Percentiles rank a stretch among this genome's conserved stretches.
phyloP scores from a whole-genome alignment of 1,284 basidiomycete genomes.

The Cystobasidium slooffiae region DNA sequence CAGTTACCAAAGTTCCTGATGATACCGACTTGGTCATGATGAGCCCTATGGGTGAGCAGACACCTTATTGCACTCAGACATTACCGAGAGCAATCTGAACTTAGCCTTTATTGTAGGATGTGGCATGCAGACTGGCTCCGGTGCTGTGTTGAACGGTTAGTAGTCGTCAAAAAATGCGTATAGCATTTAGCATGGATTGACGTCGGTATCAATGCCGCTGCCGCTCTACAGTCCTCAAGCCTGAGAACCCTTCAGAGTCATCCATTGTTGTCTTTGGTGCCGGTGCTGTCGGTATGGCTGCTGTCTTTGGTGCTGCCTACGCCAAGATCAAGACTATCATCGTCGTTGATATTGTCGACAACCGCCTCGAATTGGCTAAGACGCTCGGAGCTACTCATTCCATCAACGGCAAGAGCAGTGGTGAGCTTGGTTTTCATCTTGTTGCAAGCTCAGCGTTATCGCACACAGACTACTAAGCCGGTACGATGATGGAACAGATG shows the following conservation, averaged over 20 bases:
- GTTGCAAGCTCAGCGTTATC: not conserved
- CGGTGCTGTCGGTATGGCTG: slow-evolving; percentile 51
- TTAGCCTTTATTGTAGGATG: not conserved
- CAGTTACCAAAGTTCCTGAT: slow-evolving; percentile 41
- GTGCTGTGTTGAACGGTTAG: slow-evolving; percentile 30
- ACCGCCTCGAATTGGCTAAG: slow-evolving; percentile 47
- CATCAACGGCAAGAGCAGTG: slow-evolving; percentile 44
- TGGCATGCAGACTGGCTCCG: slow-evolving; percentile 31
- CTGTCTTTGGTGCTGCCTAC: slow-evolving; percentile 49
- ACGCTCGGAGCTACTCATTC: slow-evolving; percentile 48
- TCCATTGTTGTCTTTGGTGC: slow-evolving; percentile 49
- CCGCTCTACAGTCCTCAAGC: slow-evolving; percentile 44
- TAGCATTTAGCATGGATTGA: too few relatives aligned
- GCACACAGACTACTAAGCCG: slow-evolving; percentile 36
- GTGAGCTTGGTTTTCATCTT: slow-evolving; percentile 14
- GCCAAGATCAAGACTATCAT: slow-evolving; percentile 49
- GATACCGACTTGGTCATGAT: slow-evolving; percentile 46
- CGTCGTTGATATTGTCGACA: slow-evolving; percentile 50
- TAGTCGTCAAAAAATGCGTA: too few relatives aligned
- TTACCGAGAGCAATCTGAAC: not conserved
- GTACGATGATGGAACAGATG: slow-evolving; percentile 33
- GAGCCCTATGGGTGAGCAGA: slow-evolving; percentile 44
- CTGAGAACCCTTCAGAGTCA: not conserved
- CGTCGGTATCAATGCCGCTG: slow-evolving; percentile 18
- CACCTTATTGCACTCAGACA: slow-evolving; percentile 1